Base-by-base conservation (phyloP, 2,329 filamentous ascomycete species). In the Diaporthe sp. region DNA sequence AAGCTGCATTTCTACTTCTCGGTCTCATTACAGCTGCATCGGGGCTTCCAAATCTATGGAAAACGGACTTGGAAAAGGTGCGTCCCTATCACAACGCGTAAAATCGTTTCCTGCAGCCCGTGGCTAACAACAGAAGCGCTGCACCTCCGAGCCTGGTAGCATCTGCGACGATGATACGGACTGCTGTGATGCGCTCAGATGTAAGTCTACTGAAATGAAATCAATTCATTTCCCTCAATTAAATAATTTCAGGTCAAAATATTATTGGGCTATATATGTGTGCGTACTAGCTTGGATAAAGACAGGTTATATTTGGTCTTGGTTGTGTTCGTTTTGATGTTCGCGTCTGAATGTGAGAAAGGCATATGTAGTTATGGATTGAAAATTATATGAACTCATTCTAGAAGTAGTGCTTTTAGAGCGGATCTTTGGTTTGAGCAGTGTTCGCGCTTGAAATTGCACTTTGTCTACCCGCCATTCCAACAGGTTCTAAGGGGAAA, bases 1-100 rank as follows among this genome's bases (percentile, higher is more conserved):
- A 33, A 64, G 40, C 58, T 64, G 40, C 58, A 64, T 22, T 33
- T 33, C 17, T 66, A 17, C 9, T 66, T n/a, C 42, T 47, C 2
- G n/a, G 60, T 35, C 28, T 66, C 40, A 28, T 66, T 19, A 66
- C 60, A 25, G 60, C 60, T 40, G 60, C 60, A 66, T 47, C 40
- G 15, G 60, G n/a, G 28, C 40, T 66, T 66, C 28, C 40, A 47
- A 66, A 10, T 19, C 22, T 25, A 9, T 12, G 7, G 47, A 50
- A 22, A 8, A 40, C 4, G 33, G 60, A 47, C 40, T 22, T 47
- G 40, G 60, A 33, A 47, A 47, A 47, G 40, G 40, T 66, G 17
- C 40, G 7, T 12, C 57, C 60, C 40, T 33, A n/a, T 35, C 25
- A 38, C 19, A 58, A 4, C 33, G 19, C 55, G 38, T 3, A 12